These are phyloP conservation scores for Penicillium pancosmium DNA, from an alignment of 495 filamentous ascomycete genomes.

Conservation along the genomic window DNA sequence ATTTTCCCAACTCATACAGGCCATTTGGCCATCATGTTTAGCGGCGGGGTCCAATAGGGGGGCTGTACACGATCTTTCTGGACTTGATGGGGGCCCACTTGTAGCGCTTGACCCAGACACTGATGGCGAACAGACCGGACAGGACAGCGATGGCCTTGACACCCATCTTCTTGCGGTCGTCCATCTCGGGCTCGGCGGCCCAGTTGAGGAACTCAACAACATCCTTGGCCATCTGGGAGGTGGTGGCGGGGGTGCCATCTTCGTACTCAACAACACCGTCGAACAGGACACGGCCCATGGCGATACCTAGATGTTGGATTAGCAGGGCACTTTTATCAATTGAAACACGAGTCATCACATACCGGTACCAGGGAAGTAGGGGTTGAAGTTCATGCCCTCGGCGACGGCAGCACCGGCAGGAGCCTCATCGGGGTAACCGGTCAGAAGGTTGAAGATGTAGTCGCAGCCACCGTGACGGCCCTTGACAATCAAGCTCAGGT, in stretches of 20 bases:
- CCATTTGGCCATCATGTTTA: conserved; percentile 34
- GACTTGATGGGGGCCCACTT: conserved; percentile 97
- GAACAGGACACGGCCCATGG: conserved; percentile 97
- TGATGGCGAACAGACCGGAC: conserved; percentile 77
- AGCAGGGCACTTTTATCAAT: conserved; percentile 8
- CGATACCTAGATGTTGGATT: conserved; percentile 66
- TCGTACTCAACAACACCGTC: conserved; percentile 99
- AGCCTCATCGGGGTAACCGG: conserved; percentile 97
- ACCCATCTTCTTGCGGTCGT: conserved; percentile 98
- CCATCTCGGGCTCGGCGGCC: conserved; percentile 98
- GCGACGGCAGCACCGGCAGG: conserved; percentile 81
- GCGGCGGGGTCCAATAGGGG: conserved; percentile 57
- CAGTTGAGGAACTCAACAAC: conserved; percentile 99
- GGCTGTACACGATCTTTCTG: conserved; percentile 86
- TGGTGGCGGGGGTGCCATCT: conserved; percentile 89
- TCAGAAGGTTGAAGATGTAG: conserved; percentile 96
- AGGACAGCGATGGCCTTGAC: conserved; percentile 85
- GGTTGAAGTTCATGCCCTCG: conserved; percentile 97
- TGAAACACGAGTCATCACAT: conserved; percentile 21
- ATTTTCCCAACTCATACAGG: conserved; percentile 41
- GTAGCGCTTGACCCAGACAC: conserved; percentile 98
- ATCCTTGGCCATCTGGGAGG: conserved; percentile 99
- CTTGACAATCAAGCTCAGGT: conserved; percentile 98
- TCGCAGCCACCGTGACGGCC: conserved; percentile 96
- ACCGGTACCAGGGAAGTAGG: conserved; percentile 98